Conservation (phyloP, 345 rosid genomes). For the Turritis glabra region DNA sequence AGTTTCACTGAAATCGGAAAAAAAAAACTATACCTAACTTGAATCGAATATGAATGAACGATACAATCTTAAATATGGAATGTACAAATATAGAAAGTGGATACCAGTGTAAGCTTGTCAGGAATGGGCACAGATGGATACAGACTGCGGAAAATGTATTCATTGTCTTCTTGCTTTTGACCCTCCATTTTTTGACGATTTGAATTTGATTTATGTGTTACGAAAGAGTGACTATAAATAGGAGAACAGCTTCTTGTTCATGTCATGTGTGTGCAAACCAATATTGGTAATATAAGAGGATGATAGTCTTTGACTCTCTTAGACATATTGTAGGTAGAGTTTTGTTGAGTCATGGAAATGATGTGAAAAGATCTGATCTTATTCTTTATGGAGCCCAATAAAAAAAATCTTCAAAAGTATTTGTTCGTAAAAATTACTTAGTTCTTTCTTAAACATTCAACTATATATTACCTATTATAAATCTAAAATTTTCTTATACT, state of each 20-base stretch:
- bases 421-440: too few relatives aligned
- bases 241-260: background rate
- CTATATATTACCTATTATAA: too few relatives aligned
- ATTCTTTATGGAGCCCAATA: background rate
- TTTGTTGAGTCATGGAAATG: constrained; percentile 36
- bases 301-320: constrained; percentile 22
- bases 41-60: too few relatives aligned
- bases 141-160: constrained; percentile 65
- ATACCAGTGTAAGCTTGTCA: constrained; percentile 49
- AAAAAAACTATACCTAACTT: background rate
- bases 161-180: constrained; percentile 40
- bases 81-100: too few relatives aligned
- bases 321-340: constrained; percentile 24
- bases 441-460: too few relatives aligned
- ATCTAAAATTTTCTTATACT: too few relatives aligned
- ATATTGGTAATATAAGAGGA: constrained; percentile 23
- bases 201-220: constrained; percentile 14
- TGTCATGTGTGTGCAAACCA: constrained; percentile 22
- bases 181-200: constrained; percentile 29
- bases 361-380: background rate
- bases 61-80: too few relatives aligned
- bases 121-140: constrained; percentile 67
- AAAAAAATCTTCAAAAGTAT: background rate
- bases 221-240: constrained; percentile 34
- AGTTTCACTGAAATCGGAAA: background rate